These are phyloP conservation scores for Calocybe gambosa DNA, from an alignment of 1,284 basidiomycete genomes.

Conservation along the genomic window DNA sequence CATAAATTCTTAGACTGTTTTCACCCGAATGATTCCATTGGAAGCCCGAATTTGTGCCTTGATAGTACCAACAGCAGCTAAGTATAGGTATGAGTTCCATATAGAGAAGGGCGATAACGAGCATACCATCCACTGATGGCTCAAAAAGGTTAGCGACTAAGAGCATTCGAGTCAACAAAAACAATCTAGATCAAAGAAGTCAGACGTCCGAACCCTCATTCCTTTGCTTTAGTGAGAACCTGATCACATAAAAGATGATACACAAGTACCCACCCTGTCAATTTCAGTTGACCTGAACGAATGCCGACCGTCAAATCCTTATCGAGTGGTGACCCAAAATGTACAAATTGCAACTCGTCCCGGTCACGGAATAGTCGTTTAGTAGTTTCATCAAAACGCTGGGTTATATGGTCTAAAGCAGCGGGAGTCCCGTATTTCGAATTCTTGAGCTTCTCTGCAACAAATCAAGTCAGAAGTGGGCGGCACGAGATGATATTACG, in stretches of 20 bases:
- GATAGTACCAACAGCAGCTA: conserved; percentile 63
- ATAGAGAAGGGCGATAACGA: background rate
- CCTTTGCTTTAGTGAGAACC: conserved; percentile 7
- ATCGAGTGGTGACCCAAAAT: conserved; percentile 72
- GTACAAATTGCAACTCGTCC: conserved; percentile 61
- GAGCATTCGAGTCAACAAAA: background rate
- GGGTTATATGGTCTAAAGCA: conserved; percentile 64
- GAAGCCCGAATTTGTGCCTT: conserved; percentile 63
- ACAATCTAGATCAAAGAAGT: background rate
- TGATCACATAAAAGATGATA: background rate
- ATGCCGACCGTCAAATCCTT: conserved; percentile 66
- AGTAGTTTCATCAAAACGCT: conserved; percentile 74
- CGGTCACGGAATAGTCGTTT: conserved; percentile 69
- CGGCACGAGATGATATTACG: conserved; percentile 1
- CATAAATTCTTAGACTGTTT: conserved; percentile 3
- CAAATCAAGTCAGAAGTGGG: background rate
- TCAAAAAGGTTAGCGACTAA: conserved; percentile 66
- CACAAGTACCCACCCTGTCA: conserved; percentile 49
- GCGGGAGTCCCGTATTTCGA: conserved; percentile 67
- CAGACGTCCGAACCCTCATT: conserved; percentile 18
- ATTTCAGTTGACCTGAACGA: conserved; percentile 60
- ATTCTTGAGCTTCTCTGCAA: conserved; percentile 56
- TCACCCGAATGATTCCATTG: conserved; percentile 57
- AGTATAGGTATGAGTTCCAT: background rate
- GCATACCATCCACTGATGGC: conserved; percentile 57